phyloP scores from a whole-genome alignment of 2,329 filamentous ascomycete genomes.

The Aspergillus sp. region DNA sequence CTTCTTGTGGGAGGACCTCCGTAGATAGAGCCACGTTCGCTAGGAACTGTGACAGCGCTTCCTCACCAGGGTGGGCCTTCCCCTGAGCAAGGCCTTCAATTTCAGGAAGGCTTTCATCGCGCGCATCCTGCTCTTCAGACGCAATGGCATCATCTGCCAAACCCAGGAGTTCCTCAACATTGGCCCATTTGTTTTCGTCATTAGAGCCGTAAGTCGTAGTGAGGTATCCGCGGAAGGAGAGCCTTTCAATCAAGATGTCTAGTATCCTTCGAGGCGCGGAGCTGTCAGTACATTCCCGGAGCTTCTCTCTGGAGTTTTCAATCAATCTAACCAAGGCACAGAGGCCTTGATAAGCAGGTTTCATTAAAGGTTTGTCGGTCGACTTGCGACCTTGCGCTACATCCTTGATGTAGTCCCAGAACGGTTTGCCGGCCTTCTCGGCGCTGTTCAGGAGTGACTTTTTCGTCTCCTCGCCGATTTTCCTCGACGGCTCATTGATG shows the following conservation, averaged over 20 bases:
- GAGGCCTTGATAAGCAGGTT: slow-evolving; percentile 61
- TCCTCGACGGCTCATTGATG: slow-evolving; percentile 81
- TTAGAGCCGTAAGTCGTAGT: slow-evolving; percentile 73
- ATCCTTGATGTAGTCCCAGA: slow-evolving; percentile 76
- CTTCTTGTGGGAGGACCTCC: slow-evolving; percentile 61
- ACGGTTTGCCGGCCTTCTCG: slow-evolving; percentile 66
- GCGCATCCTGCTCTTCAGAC: slow-evolving; percentile 58
- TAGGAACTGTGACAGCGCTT: slow-evolving; percentile 78
- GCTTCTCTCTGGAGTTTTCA: slow-evolving; percentile 59
- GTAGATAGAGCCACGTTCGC: slow-evolving; percentile 87
- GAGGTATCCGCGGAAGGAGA: slow-evolving; percentile 76
- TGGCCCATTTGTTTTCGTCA: slow-evolving; percentile 79
- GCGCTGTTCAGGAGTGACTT: slow-evolving; percentile 77
- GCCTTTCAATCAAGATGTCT: slow-evolving; percentile 63
- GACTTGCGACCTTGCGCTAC: slow-evolving; percentile 57
- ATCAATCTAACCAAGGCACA: slow-evolving; percentile 64
- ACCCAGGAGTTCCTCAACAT: slow-evolving; percentile 83
- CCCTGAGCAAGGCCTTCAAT: slow-evolving; percentile 74
- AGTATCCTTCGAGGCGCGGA: slow-evolving; percentile 55
- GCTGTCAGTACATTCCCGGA: slow-evolving; percentile 50
- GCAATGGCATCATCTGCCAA: slow-evolving; percentile 73
- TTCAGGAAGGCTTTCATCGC: slow-evolving; percentile 61
- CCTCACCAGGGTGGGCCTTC: slow-evolving; percentile 55
- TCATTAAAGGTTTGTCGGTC: slow-evolving; percentile 59
- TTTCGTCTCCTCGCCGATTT: slow-evolving; percentile 79